Conservation (phyloP, 345 rosid genomes). For the Citropsis articulata region DNA sequence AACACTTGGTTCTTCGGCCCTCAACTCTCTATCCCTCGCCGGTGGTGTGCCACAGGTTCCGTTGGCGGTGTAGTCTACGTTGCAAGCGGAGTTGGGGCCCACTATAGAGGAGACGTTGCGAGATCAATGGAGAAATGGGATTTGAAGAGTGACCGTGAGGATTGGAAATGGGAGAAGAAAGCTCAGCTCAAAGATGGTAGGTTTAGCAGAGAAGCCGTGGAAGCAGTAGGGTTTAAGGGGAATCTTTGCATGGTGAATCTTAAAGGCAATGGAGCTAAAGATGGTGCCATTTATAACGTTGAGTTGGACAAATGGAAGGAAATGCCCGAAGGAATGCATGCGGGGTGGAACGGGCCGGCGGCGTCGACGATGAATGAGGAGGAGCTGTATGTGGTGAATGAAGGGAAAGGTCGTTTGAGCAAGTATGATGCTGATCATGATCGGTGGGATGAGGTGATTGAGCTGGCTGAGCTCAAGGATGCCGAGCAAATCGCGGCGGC, state of each 20-base stretch:
- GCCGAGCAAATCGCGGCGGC: conserved; percentile 40
- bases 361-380: conserved; percentile 37
- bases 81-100: conserved; percentile 44
- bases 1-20: conserved; percentile 42
- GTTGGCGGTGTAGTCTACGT: conserved; percentile 32
- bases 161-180: conserved; percentile 37
- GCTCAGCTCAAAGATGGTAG: conserved; percentile 39
- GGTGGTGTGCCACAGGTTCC: conserved; percentile 55
- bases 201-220: conserved; percentile 57
- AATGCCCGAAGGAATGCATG: conserved; percentile 35
- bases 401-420: conserved; percentile 32
- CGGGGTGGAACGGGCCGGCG: conserved; percentile 57
- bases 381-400: conserved; percentile 49
- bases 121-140: conserved; percentile 48
- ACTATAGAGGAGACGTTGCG: conserved; percentile 30
- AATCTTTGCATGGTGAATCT: conserved; percentile 16
- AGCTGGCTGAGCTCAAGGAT: conserved; percentile 36
- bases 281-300: not conserved
- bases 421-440: conserved; percentile 31
- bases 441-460: conserved; percentile 38
- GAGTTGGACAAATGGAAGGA: not conserved
- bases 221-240: conserved; percentile 43
- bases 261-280: not conserved
- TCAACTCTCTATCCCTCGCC: not conserved
- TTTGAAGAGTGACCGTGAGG: not conserved